Base-by-base conservation (phyloP, 1,139 yeast species). In the Yamadazyma epiphylla region DNA sequence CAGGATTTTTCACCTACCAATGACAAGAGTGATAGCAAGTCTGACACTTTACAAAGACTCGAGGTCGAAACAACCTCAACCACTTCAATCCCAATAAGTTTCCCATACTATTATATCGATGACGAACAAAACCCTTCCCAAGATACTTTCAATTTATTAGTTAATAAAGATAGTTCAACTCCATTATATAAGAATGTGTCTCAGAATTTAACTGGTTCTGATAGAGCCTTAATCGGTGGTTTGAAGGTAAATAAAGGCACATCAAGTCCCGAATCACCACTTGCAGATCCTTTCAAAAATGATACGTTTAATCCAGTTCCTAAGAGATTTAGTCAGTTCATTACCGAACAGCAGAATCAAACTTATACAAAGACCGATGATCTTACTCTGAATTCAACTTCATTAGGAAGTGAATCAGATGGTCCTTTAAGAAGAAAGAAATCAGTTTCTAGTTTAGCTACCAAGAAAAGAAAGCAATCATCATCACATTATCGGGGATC, bases 291-390 rank as follows among this genome's bases (percentile, higher is more conserved):
- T 8, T 23, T 23, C 16, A 6, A 23, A 12, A 8, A 23, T 15
- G 38, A 36, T 23, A 33, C 30, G 5, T 46, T 49, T 29, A 49
- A 64, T 37, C 70, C 60, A 35, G 69, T 65, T 4, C 72, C 74
- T 1, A 57, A 55, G 30, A 41, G 69, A 26, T 66, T 67, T 34
- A 64, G 72, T 6, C 67, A 61, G 33, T 64, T 67, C 45, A 61
- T 67, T 12, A 42, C 56, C 26, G 67, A 64, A 38, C 70, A 65
- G 36, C 59, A 55, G 34, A 46, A 48, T 11, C 58, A 47, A 17
- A 35, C 49, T 9, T 7, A 7, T 10, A 17, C 7, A 17, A 17
- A 17, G 20, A 17, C 9, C 10, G 64, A 59, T 33, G 52, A 54
- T 27, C 35, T 57, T 10, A 48, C 61, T 3, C 39, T 49, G 27